Evolutionary conservation across 108 stramenopile species (phyloP), one percentile per base, ranked within the genome.

Genomic region (Cyclostephanos tholiformis): DNA sequence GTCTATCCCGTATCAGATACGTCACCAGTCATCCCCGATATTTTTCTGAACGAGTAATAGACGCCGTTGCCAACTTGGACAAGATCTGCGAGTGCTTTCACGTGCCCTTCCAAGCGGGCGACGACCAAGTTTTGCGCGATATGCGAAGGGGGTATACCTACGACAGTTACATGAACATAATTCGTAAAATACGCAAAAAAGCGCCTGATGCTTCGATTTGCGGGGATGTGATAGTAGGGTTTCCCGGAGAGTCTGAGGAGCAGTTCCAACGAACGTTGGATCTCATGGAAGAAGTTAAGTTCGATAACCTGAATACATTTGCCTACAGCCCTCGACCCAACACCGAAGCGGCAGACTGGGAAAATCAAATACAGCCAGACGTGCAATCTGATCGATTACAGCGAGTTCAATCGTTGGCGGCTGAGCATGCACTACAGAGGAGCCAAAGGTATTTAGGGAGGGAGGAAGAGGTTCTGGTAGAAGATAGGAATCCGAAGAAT

Each of bases 1-100:
- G 87, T 26, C 83, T 91, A 51, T 80, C 80, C 43, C 80, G 95
- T 8, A 85, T 97, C 26, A 48, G 74, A 49, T 97, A 95, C 72
- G 92, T 96, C 17, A 97, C 97, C 7, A 87, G 86, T 43, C 97
- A 97, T 79, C 97, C 97, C 19, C 86, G 95, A 27, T 97, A 97
- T 67, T 95, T 97, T 79, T 91, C 91, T 13, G 89, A 95, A 44
- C 66, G 87, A n/a, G 97, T 96, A 12, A 92, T 97, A 59, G 92
- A 94, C 60, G 92, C 95, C 10, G 94, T 97, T 49, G 91, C 95
- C 22, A 72, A 85, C 36, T 74, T 93, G 16, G 87, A 89, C 43
- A 90, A 88, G 66, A 82, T 94, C 23, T 90, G 90, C 52, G 93
- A 95, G 75, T 91, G 91, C 70, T 96, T 96, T 65, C 93, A 96